Percentiles rank a stretch among this genome's conserved stretches.
Conservation (phyloP, 2,329 filamentous ascomycete species). For the Hypoxylon sp. region DNA sequence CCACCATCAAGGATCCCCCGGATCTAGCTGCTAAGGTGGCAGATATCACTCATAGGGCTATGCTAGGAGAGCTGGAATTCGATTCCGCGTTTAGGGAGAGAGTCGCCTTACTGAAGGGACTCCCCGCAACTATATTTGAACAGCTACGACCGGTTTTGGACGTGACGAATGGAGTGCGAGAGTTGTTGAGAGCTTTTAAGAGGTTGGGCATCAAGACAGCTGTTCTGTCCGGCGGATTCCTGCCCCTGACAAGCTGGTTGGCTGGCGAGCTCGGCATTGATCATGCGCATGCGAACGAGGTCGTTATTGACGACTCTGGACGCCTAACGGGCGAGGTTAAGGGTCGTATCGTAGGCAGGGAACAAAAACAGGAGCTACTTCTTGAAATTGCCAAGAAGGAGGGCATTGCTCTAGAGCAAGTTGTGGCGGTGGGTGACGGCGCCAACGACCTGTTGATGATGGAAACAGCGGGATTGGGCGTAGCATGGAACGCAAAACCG, state of each 20-base stretch:
- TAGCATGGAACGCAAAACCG: conserved; percentile 87
- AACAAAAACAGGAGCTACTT: conserved; percentile 77
- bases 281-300: conserved; percentile 88
- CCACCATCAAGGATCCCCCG: conserved; percentile 71
- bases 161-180: conserved; percentile 81
- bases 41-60: conserved; percentile 89
- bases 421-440: conserved; percentile 80
- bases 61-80: conserved; percentile 96
- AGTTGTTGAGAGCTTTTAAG: conserved; percentile 78
- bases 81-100: conserved; percentile 82
- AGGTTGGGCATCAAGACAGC: conserved; percentile 85
- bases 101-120: conserved; percentile 81
- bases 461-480: conserved; percentile 75
- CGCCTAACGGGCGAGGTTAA: conserved; percentile 76
- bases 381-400: conserved; percentile 75
- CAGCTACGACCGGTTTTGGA: conserved; percentile 78
- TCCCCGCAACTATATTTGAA: conserved; percentile 81
- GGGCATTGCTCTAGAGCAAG: conserved; percentile 69
- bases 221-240: conserved; percentile 91
- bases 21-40: conserved; percentile 85
- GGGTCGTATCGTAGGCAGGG: conserved; percentile 77
- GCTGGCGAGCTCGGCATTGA: conserved; percentile 83
- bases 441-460: conserved; percentile 87
- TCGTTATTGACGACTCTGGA: conserved; percentile 67
- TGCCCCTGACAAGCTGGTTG: conserved; percentile 87